phyloP scores from a whole-genome alignment of 2,329 filamentous ascomycete species.

The Aquanectria penicillioides region DNA sequence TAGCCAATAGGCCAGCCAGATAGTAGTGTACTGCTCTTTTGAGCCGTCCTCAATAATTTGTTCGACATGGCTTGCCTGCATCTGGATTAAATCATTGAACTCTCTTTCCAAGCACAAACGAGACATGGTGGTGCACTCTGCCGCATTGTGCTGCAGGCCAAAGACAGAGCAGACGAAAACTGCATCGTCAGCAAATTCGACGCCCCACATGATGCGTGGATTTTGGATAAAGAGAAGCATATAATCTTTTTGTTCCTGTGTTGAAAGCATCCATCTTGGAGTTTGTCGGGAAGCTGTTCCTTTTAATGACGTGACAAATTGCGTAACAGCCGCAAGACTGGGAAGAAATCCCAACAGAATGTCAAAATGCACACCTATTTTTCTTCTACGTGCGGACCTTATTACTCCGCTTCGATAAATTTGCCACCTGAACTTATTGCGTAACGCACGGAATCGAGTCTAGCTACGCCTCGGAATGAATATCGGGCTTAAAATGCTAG shows the following conservation, averaged over 20 bases:
- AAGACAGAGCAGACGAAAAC: not conserved
- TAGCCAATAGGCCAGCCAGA: slow-evolving; percentile 19
- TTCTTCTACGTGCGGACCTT: no score
- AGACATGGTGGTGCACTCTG: not conserved
- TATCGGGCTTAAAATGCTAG: no score
- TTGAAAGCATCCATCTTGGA: not conserved
- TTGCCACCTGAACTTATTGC: no score
- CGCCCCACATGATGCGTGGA: not conserved
- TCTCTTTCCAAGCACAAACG: not conserved
- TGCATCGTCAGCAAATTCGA: not conserved
- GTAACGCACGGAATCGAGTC: no score
- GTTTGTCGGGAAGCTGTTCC: no score
- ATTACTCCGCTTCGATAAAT: no score
- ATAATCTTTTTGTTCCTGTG: not conserved
- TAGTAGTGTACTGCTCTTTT: not conserved
- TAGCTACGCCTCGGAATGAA: no score
- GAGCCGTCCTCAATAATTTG: not conserved
- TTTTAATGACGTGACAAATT: no score
- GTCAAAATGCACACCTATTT: no score
- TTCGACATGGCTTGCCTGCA: not conserved
- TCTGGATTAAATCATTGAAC: not conserved
- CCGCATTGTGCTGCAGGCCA: not conserved
- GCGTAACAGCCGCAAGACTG: no score
- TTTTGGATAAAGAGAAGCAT: not conserved
- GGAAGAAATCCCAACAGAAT: no score